Base-by-base conservation (phyloP, 805 yeast species). In the Middelhovenomyces tepae region DNA sequence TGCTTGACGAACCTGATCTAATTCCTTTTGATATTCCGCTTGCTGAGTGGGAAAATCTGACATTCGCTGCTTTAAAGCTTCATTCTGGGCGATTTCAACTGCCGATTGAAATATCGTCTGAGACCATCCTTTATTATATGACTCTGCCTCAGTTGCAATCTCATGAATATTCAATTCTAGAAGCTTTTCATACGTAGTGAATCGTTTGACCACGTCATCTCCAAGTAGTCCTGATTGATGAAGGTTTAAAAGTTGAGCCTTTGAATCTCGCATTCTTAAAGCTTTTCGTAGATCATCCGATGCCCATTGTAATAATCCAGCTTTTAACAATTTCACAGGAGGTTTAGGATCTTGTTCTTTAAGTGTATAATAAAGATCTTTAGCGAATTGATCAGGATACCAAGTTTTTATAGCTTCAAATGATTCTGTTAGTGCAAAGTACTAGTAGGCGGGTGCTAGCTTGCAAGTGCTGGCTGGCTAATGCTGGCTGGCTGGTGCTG, bases 161-260 rank as follows among this genome's bases (percentile, higher is more conserved):
- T 78, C 87, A 54, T 75, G 72, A 43, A 91, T 61, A 57, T 91
- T 97, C 17, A 79, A 53, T 48, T 86, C 94, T 46, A 81, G 80
- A 40, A 86, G 54, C 57, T 84, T 83, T 37, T 70, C 71, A 44
- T 84, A 86, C 31, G 84, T 71, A 44, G 75, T 77, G 56, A 71
- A 86, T 47, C 91, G 77, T 54, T 81, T 79, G 69, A 73, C 80
- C 22, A 83, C 64, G 34, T 82, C 94, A 49, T 91, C 97, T 21
- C 96, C 96, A 41, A 91, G 77, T 11, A 86, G 75, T 0, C 97
- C 97, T 34, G 73, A 74, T 51, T 87, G 89, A 54, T 86, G 87
- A 39, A 91, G 64, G 35, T 71, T 65, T 32, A 70, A 73, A 49
- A 85, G 71, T 36, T 68, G 73, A 4, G 78, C 77, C 55, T 81